Percentiles rank a stretch among this genome's conserved stretches.
These are phyloP conservation scores for Aspergillus persii DNA, from an alignment of 2,329 filamentous ascomycete species.

Conservation along the genomic window DNA sequence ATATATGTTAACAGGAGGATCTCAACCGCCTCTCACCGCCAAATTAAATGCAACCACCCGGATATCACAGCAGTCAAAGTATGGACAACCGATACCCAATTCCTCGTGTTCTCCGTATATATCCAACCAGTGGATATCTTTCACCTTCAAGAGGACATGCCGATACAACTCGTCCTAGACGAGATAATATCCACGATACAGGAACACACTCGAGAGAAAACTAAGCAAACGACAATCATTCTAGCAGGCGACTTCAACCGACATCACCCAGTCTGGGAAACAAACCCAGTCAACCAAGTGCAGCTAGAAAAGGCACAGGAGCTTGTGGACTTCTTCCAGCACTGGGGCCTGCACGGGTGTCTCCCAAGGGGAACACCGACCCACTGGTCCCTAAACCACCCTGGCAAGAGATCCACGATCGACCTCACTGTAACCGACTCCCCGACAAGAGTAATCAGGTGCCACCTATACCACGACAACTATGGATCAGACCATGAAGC, in stretches of 20 bases:
- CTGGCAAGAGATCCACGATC: constrained; percentile 11
- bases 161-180: neutral
- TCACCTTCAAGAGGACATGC: neutral
- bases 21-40: constrained; percentile 22
- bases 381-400: constrained; percentile 10
- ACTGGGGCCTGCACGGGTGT: constrained; percentile 11
- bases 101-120: constrained; percentile 20
- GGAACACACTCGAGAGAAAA: neutral
- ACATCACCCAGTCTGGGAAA: constrained; percentile 12
- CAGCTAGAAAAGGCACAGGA: constrained; percentile 10
- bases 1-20: constrained; percentile 21
- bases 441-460: constrained; percentile 17
- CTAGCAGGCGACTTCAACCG: constrained; percentile 14
- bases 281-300: neutral
- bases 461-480: constrained; percentile 22
- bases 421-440: constrained; percentile 17
- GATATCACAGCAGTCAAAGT: constrained; percentile 23
- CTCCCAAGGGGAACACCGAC: constrained; percentile 7
- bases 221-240: constrained; percentile 1
- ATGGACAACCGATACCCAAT: constrained; percentile 14
- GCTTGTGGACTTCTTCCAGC: constrained; percentile 18
- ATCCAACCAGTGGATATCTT: constrained; percentile 5
- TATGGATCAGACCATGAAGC: constrained; percentile 22
- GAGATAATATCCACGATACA: constrained; percentile 8
- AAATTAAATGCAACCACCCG: constrained; percentile 23